Conservation (phyloP, 2,329 filamentous ascomycete genomes). For the Chaetoscypha palmicola region DNA sequence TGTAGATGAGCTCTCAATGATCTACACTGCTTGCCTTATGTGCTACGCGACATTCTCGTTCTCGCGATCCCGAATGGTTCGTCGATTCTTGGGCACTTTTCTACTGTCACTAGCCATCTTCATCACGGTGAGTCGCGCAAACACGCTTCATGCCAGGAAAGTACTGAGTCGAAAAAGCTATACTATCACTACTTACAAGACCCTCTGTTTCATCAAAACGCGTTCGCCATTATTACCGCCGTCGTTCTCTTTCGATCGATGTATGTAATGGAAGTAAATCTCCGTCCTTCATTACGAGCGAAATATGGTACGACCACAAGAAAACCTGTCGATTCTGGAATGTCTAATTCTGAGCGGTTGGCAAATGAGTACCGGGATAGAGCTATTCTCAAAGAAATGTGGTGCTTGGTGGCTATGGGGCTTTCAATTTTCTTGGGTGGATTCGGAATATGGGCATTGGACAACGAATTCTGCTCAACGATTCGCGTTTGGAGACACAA, state of each 20-base stretch:
- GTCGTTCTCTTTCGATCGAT: constrained; percentile 51
- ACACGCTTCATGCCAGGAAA: constrained; percentile 46
- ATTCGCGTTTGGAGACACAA: constrained; percentile 46
- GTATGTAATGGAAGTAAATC: constrained; percentile 61
- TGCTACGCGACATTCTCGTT: constrained; percentile 63
- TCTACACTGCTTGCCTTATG: constrained; percentile 65
- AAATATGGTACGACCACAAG: constrained; percentile 36
- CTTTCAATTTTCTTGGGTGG: constrained; percentile 57
- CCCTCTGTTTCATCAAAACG: constrained; percentile 64
- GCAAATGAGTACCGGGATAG: constrained; percentile 48
- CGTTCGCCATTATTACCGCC: constrained; percentile 56
- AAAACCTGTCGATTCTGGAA: constrained; percentile 43
- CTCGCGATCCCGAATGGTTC: constrained; percentile 40
- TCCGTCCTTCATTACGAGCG: constrained; percentile 45
- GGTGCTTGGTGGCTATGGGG: constrained; percentile 57
- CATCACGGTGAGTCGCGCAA: constrained; percentile 41
- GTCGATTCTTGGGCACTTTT: constrained; percentile 42
- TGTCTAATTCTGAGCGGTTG: constrained; percentile 44
- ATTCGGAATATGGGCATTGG: constrained; percentile 61
- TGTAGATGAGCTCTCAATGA: constrained; percentile 65
- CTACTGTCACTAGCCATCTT: constrained; percentile 47
- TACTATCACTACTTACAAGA: constrained; percentile 72
- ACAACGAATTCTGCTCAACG: constrained; percentile 52
- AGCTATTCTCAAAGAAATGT: constrained; percentile 58
- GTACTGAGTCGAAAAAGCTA: constrained; percentile 25